These are phyloP conservation scores for Orobanche coerulescens DNA, from an alignment of 257 asterid species.

Conservation along the genomic window DNA sequence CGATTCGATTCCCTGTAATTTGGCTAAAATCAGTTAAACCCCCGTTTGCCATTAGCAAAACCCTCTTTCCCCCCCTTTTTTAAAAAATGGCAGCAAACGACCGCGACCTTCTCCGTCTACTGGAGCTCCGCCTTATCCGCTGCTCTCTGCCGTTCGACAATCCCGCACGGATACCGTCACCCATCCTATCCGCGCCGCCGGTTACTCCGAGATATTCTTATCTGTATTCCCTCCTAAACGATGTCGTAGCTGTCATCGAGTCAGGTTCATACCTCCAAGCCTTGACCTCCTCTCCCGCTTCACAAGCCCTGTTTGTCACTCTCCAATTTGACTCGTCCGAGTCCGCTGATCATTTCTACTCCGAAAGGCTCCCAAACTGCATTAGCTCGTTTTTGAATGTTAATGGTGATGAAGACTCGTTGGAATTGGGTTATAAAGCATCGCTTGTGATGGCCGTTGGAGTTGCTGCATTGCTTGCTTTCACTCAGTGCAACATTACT, in stretches of 20 bases:
- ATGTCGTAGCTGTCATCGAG: slow-evolving; percentile 48
- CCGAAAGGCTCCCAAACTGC: slow-evolving; percentile 46
- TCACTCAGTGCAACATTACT: slow-evolving; percentile 64
- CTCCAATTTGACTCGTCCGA: slow-evolving; percentile 35
- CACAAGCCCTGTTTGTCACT: slow-evolving; percentile 36
- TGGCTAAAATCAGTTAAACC: no score
- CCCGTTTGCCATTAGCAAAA: no score
- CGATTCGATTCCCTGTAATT: no score
- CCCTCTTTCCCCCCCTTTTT: neutral
- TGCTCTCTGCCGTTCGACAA: slow-evolving; percentile 51
- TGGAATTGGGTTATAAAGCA: slow-evolving; percentile 35
- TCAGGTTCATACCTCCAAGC: slow-evolving; percentile 59
- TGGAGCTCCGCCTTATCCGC: slow-evolving; percentile 92
- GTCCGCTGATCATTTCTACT: slow-evolving; percentile 53
- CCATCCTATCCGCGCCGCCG: slow-evolving; percentile 21
- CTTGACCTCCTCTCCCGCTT: slow-evolving; percentile 47
- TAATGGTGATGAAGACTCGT: slow-evolving; percentile 20
- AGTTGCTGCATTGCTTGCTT: slow-evolving; percentile 68
- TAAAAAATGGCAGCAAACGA: slow-evolving; percentile 29
- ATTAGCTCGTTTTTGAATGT: slow-evolving; percentile 38
- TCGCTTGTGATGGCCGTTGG: slow-evolving; percentile 66
- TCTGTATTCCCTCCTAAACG: slow-evolving; percentile 35
- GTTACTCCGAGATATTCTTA: slow-evolving; percentile 22
- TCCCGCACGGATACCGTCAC: slow-evolving; percentile 20
- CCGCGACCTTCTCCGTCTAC: slow-evolving; percentile 37